Percentiles rank a stretch among this genome's conserved stretches.
These are phyloP conservation scores for Beauveria pseudobassiana DNA, from an alignment of 2,329 filamentous ascomycete genomes.

Conservation along the genomic window DNA sequence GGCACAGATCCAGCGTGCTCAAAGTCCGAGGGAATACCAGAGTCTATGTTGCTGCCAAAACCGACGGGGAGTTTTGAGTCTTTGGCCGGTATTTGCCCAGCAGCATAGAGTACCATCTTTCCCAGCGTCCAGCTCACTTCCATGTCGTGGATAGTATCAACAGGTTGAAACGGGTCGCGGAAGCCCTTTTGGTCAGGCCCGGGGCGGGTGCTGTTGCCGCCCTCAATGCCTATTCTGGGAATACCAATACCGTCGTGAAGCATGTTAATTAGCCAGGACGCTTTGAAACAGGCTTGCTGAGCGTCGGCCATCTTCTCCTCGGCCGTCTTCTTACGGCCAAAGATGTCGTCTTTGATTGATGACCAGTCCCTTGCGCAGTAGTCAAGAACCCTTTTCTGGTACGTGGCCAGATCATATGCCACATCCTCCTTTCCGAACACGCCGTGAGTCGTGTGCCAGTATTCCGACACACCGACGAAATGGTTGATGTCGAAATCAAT, in stretches of 20 bases:
- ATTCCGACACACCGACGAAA: constrained; percentile 95
- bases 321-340: constrained; percentile 61
- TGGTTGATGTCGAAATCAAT: constrained; percentile 98
- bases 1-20: constrained; percentile 64
- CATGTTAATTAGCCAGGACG: constrained; percentile 95
- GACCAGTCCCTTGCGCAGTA: constrained; percentile 84
- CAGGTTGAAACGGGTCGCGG: constrained; percentile 79
- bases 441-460: constrained; percentile 97
- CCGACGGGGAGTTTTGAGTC: constrained; percentile 65
- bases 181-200: constrained; percentile 63
- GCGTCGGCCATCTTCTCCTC: constrained; percentile 73
- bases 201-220: constrained; percentile 64
- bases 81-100: constrained; percentile 71
- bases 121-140: constrained; percentile 97
- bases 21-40: constrained; percentile 65
- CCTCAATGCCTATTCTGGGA: constrained; percentile 74
- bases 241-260: constrained; percentile 94
- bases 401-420: constrained; percentile 83
- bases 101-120: constrained; percentile 91
- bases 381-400: constrained; percentile 74
- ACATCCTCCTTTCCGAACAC: constrained; percentile 76
- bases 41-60: constrained; percentile 76
- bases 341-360: constrained; percentile 60
- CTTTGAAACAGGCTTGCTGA: constrained; percentile 91
- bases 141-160: constrained; percentile 83